Conservation (phyloP, 371 early-diverging fungal species). For the Nematocida sp. region DNA sequence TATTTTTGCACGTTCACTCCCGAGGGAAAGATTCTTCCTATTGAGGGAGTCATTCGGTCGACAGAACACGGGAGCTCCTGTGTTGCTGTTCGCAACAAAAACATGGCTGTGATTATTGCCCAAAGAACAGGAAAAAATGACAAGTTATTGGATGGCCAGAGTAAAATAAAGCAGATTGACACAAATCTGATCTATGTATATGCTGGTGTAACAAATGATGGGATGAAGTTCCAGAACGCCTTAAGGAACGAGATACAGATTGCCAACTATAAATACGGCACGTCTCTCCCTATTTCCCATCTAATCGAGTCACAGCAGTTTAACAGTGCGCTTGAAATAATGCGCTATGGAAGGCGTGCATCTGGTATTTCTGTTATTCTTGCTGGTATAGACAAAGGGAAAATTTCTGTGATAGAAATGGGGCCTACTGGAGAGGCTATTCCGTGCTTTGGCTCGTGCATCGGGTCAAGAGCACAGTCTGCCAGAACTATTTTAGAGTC, state of each 20-base stretch:
- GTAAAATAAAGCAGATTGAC: conserved; percentile 65
- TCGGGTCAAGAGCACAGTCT: conserved; percentile 69
- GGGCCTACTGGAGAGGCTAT: conserved; percentile 62
- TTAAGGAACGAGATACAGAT: conserved; percentile 59
- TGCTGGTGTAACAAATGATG: conserved; percentile 71
- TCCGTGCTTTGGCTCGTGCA: conserved; percentile 62
- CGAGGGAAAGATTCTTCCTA: conserved; percentile 68
- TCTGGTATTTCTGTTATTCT: conserved; percentile 66
- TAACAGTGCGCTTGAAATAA: conserved; percentile 41
- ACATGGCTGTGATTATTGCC: conserved; percentile 64
- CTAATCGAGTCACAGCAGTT: conserved; percentile 46
- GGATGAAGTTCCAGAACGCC: conserved; percentile 65
- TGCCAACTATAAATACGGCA: conserved; percentile 59
- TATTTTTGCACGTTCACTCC: conserved; percentile 66
- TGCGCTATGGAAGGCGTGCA: conserved; percentile 61
- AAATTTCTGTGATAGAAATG: conserved; percentile 64
- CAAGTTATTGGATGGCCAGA: conserved; percentile 55
- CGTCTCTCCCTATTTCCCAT: conserved; percentile 11
- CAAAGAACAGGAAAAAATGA: conserved; percentile 61
- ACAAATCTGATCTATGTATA: conserved; percentile 65
- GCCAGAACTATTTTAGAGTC: conserved; percentile 69
- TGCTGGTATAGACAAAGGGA: conserved; percentile 62
- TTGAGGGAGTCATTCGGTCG: conserved; percentile 63
- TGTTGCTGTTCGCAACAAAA: conserved; percentile 62
- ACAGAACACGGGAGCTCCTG: conserved; percentile 66